These are phyloP conservation scores for Phyllosticta capitalensis DNA, from an alignment of 2,329 filamentous ascomycete species.

Conservation along the genomic window DNA sequence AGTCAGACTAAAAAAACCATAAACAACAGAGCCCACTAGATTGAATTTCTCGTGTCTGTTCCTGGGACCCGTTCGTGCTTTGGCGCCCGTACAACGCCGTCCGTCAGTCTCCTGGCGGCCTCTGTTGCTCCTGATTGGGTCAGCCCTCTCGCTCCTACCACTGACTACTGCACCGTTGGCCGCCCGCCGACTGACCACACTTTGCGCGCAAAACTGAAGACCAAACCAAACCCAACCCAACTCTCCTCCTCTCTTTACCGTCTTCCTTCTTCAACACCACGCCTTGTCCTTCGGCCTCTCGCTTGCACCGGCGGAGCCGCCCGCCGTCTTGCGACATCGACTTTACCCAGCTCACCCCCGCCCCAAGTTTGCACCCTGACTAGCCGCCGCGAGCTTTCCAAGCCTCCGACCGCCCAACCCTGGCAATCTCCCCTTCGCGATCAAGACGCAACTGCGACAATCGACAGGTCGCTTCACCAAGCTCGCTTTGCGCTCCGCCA, in stretches of 20 bases:
- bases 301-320: background rate
- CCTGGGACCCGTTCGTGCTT: background rate
- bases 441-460: background rate
- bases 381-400: background rate
- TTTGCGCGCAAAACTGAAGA: background rate
- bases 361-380: background rate
- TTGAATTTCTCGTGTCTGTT: background rate
- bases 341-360: background rate
- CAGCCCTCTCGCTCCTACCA: background rate
- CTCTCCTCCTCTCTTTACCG: background rate
- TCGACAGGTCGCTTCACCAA: background rate
- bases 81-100: background rate
- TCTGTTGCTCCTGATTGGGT: background rate
- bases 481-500: background rate
- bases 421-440: background rate
- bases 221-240: background rate
- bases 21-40: background rate
- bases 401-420: background rate
- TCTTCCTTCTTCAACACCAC: background rate
- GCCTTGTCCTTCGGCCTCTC: background rate
- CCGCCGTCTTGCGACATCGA: background rate
- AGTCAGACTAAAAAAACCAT: background rate
- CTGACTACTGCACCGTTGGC: background rate
- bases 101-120: background rate
- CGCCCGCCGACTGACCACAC: background rate